Evolutionary conservation across 371 early-diverging fungal genomes (phyloP), one percentile per base, ranked within the genome.

Genomic region (Lichtheimia ornata): DNA sequence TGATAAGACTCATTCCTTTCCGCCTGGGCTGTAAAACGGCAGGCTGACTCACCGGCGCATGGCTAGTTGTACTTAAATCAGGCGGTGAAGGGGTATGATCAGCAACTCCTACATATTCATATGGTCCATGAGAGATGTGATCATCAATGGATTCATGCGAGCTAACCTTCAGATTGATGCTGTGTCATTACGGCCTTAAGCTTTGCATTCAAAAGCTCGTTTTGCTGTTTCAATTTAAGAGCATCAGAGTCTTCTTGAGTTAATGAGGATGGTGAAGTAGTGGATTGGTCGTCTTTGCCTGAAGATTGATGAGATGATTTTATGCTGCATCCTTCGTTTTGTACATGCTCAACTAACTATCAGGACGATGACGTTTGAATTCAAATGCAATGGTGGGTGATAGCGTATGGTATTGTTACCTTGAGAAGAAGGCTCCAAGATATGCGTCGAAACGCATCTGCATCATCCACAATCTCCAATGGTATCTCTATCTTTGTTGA

Each of bases 1-100:
- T 56, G 1, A 62, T 24, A 4, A 62, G 22, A 22, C 62, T 62
- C 55, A 56, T 62, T 40, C 56, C 62, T 62, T 56, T 50, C 11
- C n/a, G 55, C 49, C 42, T 45, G 50, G 56, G 47, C 41, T 20
- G 30, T 17, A 47, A 1, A 1, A 15, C 7, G 1, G 17, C 18
- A 47, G 18, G 47, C 14, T 12, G 14, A 6, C 5, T 5, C 5
- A 11, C n/a, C 17, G 12, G 7, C 0, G 4, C 18, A 18, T 43
- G 22, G 18, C 20, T 57, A 42, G 5, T 13, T 15, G 17, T 13
- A 9, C 0, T 24, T 44, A 22, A 43, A 43, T 14, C 25, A 12
- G 22, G 1, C 11, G 54, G 54, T 15, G 54, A 20, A 22, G 47
- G 22, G 47, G 47, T 35, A 0, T 9, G 5, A 9, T 5, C 35